phyloP scores from a whole-genome alignment of 1,284 basidiomycete genomes.

The Cystobasidiaceae sp. region DNA sequence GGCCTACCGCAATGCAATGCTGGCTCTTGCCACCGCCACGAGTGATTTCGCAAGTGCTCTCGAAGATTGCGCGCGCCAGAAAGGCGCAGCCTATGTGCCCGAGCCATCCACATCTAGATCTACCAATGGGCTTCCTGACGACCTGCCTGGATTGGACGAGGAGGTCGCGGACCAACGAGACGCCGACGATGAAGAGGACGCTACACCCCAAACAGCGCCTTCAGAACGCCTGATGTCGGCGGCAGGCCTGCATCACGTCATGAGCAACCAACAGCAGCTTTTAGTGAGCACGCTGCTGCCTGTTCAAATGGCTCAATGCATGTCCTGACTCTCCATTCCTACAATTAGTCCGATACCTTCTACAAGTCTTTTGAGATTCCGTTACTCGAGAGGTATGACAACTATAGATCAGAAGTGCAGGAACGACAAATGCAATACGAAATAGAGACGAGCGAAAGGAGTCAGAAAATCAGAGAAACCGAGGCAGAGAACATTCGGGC shows the following conservation, averaged over 20 bases:
- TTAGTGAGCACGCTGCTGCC: conserved; percentile 56
- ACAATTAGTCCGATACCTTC: conserved; percentile 65
- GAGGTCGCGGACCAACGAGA: not conserved
- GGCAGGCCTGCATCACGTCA: conserved; percentile 84
- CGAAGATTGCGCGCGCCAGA: conserved; percentile 66
- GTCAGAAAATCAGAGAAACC: conserved; percentile 77
- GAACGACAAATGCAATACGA: conserved; percentile 45
- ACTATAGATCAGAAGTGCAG: conserved; percentile 26
- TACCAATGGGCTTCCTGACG: not conserved
- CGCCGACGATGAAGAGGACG: conserved; percentile 8
- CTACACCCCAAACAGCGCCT: not conserved
- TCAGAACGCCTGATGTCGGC: conserved; percentile 55
- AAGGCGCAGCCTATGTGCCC: conserved; percentile 28
- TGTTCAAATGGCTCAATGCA: not conserved
- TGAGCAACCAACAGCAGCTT: conserved; percentile 87
- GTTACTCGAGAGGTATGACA: conserved; percentile 28
- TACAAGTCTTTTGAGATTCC: conserved; percentile 74
- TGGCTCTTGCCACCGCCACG: conserved; percentile 77
- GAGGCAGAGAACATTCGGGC: conserved; percentile 76
- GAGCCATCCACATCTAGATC: not conserved
- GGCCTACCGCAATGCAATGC: conserved; percentile 73
- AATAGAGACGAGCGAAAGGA: conserved; percentile 60
- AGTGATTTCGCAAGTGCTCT: conserved; percentile 80
- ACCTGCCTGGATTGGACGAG: conserved; percentile 7
- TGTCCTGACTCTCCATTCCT: not conserved